A percentile compares a stretch with the other conserved stretches of the same genome.
Conservation (phyloP, 345 rosid genomes). For the Eucalyptus erythrocorys region DNA sequence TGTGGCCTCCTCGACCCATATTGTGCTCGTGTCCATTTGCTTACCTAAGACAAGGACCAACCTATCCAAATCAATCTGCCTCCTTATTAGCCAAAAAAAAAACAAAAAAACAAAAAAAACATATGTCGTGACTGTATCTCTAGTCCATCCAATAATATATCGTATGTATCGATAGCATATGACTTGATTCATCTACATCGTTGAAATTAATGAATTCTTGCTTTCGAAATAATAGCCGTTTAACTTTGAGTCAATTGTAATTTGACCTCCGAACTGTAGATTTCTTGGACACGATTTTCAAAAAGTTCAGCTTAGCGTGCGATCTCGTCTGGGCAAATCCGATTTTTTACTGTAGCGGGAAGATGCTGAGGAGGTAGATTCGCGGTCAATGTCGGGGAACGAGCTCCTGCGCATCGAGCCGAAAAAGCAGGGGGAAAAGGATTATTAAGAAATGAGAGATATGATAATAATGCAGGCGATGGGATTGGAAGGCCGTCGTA, state of each 20-base stretch:
- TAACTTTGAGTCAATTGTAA: not conserved
- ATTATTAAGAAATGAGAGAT: not conserved
- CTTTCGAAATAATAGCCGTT: no score
- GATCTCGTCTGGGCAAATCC: not conserved
- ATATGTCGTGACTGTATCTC: fast-evolving
- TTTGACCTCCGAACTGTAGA: not conserved
- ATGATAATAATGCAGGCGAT: not conserved
- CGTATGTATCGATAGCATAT: fast-evolving
- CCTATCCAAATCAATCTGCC: not conserved
- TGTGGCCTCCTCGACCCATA: not conserved
- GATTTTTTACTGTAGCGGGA: not conserved
- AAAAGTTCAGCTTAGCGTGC: no score
- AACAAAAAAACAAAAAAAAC: not conserved
- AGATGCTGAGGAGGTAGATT: not conserved
- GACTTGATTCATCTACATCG: not conserved
- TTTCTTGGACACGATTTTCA: no score
- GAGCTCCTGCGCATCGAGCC: not conserved
- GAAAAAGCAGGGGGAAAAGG: not conserved
- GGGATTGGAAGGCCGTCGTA: not conserved
- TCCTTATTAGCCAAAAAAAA: not conserved
- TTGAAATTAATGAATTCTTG: not conserved
- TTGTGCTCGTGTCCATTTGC: no score
- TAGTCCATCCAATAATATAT: not conserved
- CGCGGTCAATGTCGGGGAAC: not conserved
- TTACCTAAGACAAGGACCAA: not conserved